A percentile compares a stretch with the other conserved stretches of the same genome.
Conservation (phyloP, 108 stramenopile species). For the Nitzschia putrida region DNA sequence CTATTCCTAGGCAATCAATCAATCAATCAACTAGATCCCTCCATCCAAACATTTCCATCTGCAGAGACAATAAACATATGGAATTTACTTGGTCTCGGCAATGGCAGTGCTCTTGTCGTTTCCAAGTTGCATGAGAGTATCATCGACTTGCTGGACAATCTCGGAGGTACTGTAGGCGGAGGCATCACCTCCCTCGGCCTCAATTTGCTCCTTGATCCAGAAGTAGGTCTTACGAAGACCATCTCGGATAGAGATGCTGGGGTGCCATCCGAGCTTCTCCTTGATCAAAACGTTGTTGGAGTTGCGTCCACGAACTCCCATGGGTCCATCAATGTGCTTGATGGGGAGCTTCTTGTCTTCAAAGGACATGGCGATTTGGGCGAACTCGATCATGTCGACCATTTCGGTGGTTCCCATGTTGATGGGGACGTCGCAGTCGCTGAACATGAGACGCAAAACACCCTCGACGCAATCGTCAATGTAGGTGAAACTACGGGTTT, state of each 20-base stretch:
- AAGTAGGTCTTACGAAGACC: slow-evolving; percentile 92
- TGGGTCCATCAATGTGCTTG: slow-evolving; percentile 98
- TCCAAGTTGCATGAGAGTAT: slow-evolving; percentile 81
- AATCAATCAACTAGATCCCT: too few species aligned
- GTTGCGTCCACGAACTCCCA: slow-evolving; percentile 98
- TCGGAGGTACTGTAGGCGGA: slow-evolving; percentile 71
- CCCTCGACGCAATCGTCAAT: slow-evolving; percentile 99
- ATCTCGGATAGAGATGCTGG: slow-evolving; percentile 82
- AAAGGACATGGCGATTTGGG: slow-evolving; percentile 89
- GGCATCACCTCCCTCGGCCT: slow-evolving; percentile 76
- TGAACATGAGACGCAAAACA: slow-evolving; percentile 91
- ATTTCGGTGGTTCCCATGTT: slow-evolving; percentile 97
- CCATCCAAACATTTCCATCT: too few species aligned
- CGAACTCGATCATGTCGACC: slow-evolving; percentile 96
- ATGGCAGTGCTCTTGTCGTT: slow-evolving; percentile 64
- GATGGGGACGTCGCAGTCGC: slow-evolving; percentile 90
- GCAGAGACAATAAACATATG: background rate
- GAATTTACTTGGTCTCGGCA: background rate
- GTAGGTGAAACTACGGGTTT: slow-evolving; percentile 98
- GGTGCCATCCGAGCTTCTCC: slow-evolving; percentile 95
- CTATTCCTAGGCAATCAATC: too few species aligned
- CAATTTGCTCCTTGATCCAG: slow-evolving; percentile 96
- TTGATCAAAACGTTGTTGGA: slow-evolving; percentile 94
- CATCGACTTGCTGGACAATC: slow-evolving; percentile 92
- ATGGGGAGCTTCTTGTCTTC: slow-evolving; percentile 89